phyloP scores from a whole-genome alignment of 2,329 filamentous ascomycete genomes.

The Colletotrichum falcatum region DNA sequence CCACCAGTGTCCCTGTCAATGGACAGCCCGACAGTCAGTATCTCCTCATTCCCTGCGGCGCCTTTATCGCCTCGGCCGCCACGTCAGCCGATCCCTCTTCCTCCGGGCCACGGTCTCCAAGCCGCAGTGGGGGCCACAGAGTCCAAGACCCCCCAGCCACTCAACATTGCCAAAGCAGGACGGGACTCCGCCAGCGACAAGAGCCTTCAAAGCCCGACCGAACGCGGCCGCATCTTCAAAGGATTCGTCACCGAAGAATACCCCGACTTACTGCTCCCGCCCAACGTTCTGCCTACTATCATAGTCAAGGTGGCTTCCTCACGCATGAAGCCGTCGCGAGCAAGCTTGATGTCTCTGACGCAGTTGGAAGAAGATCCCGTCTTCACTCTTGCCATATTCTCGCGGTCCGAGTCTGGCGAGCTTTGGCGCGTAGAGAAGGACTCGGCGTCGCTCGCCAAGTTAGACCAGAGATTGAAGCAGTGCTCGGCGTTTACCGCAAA shows the following conservation, averaged over 20 bases:
- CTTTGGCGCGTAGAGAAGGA: conserved; percentile 97
- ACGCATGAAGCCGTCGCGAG: conserved; percentile 90
- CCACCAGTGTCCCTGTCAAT: conserved; percentile 53
- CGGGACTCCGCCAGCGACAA: conserved; percentile 47
- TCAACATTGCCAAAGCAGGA: conserved; percentile 53
- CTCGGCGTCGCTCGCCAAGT: conserved; percentile 79
- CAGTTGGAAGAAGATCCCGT: conserved; percentile 92
- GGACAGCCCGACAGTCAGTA: conserved; percentile 59
- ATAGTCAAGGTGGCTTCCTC: conserved; percentile 91
- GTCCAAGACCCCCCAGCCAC: conserved; percentile 56
- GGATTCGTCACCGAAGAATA: conserved; percentile 88
- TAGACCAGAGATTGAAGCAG: conserved; percentile 85
- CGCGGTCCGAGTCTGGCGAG: conserved; percentile 79
- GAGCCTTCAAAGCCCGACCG: conserved; percentile 54
- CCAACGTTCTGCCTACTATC: conserved; percentile 88
- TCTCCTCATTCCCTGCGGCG: conserved; percentile 70
- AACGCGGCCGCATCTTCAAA: conserved; percentile 72
- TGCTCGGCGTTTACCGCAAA: conserved; percentile 78
- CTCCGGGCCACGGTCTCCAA: conserved; percentile 75
- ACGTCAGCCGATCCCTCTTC: conserved; percentile 78
- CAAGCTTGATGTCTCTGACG: conserved; percentile 83
- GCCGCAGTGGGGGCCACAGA: conserved; percentile 57
- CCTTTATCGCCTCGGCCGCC: conserved; percentile 80
- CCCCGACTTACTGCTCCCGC: conserved; percentile 85
- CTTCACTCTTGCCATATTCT: conserved; percentile 89